phyloP scores from a whole-genome alignment of 2,329 filamentous ascomycete species.

The Exophiala mesophila region DNA sequence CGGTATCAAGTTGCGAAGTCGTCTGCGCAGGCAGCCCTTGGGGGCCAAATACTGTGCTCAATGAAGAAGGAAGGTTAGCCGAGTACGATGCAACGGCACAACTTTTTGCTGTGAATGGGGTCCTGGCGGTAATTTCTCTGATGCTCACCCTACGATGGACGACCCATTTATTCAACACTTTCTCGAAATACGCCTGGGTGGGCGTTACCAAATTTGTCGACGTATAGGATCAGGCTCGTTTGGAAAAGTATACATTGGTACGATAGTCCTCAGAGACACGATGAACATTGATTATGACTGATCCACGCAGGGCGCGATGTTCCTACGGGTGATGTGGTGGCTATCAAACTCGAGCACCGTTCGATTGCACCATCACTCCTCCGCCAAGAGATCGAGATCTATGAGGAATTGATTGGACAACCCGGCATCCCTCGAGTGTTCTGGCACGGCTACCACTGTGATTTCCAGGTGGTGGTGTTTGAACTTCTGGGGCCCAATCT shows the following conservation, averaged over 20 bases:
- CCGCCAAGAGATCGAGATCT: slow-evolving; percentile 19
- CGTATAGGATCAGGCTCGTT: slow-evolving; percentile 16
- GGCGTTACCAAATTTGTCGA: slow-evolving; percentile 9
- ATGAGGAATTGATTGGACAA: slow-evolving; percentile 13
- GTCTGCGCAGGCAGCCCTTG: background rate
- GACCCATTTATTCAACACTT: slow-evolving; percentile 10
- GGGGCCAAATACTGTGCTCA: background rate
- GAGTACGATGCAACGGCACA: background rate
- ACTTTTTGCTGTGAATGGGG: background rate
- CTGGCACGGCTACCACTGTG: slow-evolving; percentile 17
- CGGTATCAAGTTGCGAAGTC: background rate
- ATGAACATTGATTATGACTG: too few relatives aligned
- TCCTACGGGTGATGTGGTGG: slow-evolving; percentile 22
- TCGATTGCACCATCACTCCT: slow-evolving; percentile 20
- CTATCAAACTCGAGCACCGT: slow-evolving; percentile 26
- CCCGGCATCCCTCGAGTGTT: slow-evolving; percentile 17
- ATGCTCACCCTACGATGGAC: slow-evolving; percentile 8
- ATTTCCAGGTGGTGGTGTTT: slow-evolving; percentile 21
- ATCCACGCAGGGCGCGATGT: slow-evolving; percentile 15
- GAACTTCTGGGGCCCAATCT: slow-evolving; percentile 29
- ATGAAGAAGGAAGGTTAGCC: background rate
- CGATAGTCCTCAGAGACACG: background rate
- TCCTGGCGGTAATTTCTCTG: background rate
- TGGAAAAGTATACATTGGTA: slow-evolving; percentile 15
- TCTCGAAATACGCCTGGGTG: slow-evolving; percentile 11